phyloP scores from a whole-genome alignment of 1,139 yeast genomes.

The Yamadazyma siamensis region DNA sequence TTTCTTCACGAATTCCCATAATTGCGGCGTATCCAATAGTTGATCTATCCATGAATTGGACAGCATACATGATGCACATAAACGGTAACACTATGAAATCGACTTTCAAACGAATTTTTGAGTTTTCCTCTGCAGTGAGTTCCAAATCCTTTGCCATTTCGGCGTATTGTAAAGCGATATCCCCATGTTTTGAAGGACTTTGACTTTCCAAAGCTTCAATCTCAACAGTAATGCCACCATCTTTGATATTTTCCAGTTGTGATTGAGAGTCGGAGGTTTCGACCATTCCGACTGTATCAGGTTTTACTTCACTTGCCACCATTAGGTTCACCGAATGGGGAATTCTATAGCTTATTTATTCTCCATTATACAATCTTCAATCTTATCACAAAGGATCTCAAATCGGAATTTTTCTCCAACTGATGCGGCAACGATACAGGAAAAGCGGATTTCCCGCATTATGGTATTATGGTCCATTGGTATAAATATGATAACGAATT shows the following conservation, averaged over 20 bases:
- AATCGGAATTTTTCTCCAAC: no score
- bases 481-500: no score
- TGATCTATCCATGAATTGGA: slow-evolving; percentile 47
- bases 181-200: slow-evolving; percentile 8
- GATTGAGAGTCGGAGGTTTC: slow-evolving; percentile 1
- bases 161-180: slow-evolving; percentile 25
- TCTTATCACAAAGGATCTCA: no score
- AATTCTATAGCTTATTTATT: no score
- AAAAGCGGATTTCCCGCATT: no score
- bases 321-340: no score
- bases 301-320: no score
- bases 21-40: slow-evolving; percentile 35
- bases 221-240: slow-evolving; percentile 7
- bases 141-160: slow-evolving; percentile 8
- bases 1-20: slow-evolving; percentile 20
- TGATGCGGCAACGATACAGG: no score
- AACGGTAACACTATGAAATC: slow-evolving; percentile 17
- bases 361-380: no score
- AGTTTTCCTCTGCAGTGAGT: slow-evolving; percentile 11
- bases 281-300: no score
- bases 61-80: slow-evolving; percentile 8
- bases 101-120: slow-evolving; percentile 15
- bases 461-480: no score
- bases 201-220: slow-evolving; percentile 5
- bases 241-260: slow-evolving; percentile 2